phyloP scores from a whole-genome alignment of 257 asterid genomes.

The Hygrophila difformis region DNA sequence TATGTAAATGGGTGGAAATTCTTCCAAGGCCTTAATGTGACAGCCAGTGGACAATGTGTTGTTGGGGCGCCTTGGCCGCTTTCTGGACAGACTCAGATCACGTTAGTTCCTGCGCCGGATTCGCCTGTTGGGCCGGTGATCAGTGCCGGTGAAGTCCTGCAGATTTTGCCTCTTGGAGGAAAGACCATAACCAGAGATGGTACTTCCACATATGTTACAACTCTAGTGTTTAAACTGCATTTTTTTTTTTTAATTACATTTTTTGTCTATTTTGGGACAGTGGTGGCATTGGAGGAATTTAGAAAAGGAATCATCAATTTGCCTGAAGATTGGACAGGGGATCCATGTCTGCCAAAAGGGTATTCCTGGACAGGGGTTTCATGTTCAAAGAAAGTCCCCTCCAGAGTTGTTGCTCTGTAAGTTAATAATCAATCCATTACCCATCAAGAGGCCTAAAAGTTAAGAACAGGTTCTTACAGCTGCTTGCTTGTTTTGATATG shows the following conservation, averaged over 20 bases:
- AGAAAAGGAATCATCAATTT: conserved; percentile 20
- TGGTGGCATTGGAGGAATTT: conserved; percentile 49
- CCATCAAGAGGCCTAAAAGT: too few species aligned
- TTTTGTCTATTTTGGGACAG: conserved; percentile 21
- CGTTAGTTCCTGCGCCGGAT: conserved; percentile 33
- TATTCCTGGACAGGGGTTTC: conserved; percentile 65
- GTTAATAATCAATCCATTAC: conserved; percentile 17
- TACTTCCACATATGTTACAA: too few species aligned
- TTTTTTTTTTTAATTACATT: background rate
- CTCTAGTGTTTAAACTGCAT: background rate
- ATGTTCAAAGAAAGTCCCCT: conserved; percentile 28
- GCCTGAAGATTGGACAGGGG: conserved; percentile 81
- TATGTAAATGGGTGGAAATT: conserved; percentile 46
- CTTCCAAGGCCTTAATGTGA: conserved; percentile 54
- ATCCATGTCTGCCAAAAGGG: conserved; percentile 71
- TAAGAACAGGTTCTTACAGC: too few species aligned
- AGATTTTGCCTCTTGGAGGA: conserved; percentile 43
- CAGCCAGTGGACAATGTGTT: conserved; percentile 48
- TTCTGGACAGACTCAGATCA: conserved; percentile 36
- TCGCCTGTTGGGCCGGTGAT: conserved; percentile 73
- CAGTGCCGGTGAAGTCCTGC: conserved; percentile 78
- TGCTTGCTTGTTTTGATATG: conserved; percentile 7
- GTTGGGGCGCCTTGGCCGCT: conserved; percentile 62
- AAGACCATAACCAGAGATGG: conserved; percentile 73
- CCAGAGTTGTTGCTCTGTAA: conserved; percentile 57